Evolutionary conservation across 73 alveolate genomes (phyloP).

Genomic region (Urostyla sp.): DNA sequence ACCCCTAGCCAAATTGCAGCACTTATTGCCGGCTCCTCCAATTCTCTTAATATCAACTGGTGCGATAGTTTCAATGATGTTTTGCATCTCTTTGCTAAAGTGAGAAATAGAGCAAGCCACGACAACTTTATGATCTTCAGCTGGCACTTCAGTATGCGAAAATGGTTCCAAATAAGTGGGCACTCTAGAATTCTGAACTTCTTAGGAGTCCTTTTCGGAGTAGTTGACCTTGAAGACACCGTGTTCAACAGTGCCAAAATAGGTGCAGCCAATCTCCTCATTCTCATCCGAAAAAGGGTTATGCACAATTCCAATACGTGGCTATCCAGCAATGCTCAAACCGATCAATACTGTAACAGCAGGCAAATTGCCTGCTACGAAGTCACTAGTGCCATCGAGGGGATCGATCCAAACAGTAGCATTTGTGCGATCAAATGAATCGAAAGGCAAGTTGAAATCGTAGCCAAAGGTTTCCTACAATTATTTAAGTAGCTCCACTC

Average conservation of each 20-base stretch:
- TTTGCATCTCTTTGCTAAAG: constrained; percentile 22
- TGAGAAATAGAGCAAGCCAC: constrained; percentile 47
- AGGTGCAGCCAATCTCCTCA: constrained; percentile 52
- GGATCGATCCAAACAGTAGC: constrained; percentile 94
- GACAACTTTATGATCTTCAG: constrained; percentile 6
- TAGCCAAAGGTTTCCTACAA: neutral
- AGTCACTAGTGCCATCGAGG: constrained; percentile 90
- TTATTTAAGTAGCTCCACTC: neutral
- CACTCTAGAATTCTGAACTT: neutral
- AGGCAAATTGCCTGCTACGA: constrained; percentile 78
- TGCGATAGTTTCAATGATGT: neutral
- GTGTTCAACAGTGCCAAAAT: constrained; percentile 70
- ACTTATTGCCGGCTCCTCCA: constrained; percentile 65
- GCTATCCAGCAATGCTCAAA: constrained; percentile 48
- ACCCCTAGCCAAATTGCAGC: constrained; percentile 31
- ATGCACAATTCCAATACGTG: constrained; percentile 68
- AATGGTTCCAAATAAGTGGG: constrained; percentile 13
- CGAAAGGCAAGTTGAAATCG: neutral
- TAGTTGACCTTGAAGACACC: constrained; percentile 58
- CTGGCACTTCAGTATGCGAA: neutral
- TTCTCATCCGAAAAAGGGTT: constrained; percentile 53
- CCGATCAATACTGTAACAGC: constrained; percentile 87
- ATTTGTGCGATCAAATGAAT: constrained; percentile 53
- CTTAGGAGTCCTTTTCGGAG: constrained; percentile 27
- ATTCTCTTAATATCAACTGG: constrained; percentile 35